Base-by-base conservation (phyloP, 805 yeast genomes). In the Candida maris region DNA sequence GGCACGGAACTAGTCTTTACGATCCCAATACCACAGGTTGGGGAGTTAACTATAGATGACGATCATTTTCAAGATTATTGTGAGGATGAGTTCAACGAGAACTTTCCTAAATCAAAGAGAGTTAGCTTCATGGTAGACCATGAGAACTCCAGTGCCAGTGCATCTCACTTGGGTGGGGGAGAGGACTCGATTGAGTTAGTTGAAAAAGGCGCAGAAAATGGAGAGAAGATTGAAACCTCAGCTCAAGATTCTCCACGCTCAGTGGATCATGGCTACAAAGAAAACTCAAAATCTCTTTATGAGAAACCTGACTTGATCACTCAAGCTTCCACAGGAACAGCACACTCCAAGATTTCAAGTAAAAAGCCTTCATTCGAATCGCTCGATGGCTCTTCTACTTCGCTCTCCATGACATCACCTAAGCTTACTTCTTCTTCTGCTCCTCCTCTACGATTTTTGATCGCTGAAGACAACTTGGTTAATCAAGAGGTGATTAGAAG, bases 381-480 rank as follows among this genome's bases (percentile, higher is more conserved):
- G 56, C 22, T 35, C 19, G 32, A 27, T n/a, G 15, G 27, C 6
- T 31, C 32, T 21, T 36, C 37, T 5, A 10, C 30, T 22, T 27
- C 15, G 3, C 19, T 21, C n/a, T 7, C 31, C 10, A n/a, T n/a
- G n/a, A n/a, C n/a, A n/a, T n/a, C n/a, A n/a, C 27, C 29, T 16
- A 19, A 24, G 8, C 27, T 18, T 25, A n/a, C 17, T n/a, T 6
- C 14, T 17, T 30, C 38, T 14, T 19, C 23, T 28, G 8, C 39
- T 9, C 25, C 27, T 17, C 64, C 64, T 29, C 46, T 70, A 35
- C 64, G 70, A 34, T 79, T 93, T 16, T 67, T 93, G 31, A 91
- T 93, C 12, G 97, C 96, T 0, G 98, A 93, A 55, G 98, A 93
- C 53, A 93, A 93, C 54, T 66, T 73, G 46, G 97, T 93, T 7